These are phyloP conservation scores for Solanum hybrid DNA, from an alignment of 305 asterid genomes.

Conservation along the genomic window DNA sequence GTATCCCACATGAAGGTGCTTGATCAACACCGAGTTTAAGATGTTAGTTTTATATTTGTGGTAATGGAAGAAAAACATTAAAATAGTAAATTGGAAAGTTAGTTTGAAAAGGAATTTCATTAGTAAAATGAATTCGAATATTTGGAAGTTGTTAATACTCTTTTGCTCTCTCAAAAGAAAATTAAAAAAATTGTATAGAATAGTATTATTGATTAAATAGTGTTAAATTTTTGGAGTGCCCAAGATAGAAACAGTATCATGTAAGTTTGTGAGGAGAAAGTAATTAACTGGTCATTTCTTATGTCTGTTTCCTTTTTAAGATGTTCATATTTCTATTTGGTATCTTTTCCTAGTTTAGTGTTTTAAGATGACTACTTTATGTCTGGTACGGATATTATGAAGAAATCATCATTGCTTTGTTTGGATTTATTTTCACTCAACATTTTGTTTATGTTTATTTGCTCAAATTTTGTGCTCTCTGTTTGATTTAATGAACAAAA, in stretches of 20 bases:
- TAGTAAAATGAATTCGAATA: neutral
- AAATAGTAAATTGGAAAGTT: neutral
- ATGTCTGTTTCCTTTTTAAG: neutral
- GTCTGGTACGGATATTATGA: neutral
- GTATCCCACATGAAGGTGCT: neutral
- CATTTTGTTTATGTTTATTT: neutral
- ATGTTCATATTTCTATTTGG: neutral
- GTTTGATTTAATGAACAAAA: neutral
- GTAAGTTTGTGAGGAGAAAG: neutral
- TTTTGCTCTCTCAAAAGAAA: neutral
- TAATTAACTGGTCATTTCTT: neutral
- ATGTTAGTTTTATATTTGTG: neutral
- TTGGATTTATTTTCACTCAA: neutral
- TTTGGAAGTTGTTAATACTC: neutral
- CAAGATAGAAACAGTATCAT: neutral
- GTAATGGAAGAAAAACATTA: neutral
- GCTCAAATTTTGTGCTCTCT: neutral
- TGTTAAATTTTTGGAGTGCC: neutral
- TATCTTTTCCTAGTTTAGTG: neutral
- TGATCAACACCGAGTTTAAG: neutral
- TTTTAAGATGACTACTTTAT: neutral
- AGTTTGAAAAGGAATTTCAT: neutral
- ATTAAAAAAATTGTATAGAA: neutral
- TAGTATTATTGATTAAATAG: neutral
- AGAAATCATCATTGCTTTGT: neutral